Evolutionary conservation across 371 early-diverging fungal genomes (phyloP).

Genomic region (Mortierella sp.): DNA sequence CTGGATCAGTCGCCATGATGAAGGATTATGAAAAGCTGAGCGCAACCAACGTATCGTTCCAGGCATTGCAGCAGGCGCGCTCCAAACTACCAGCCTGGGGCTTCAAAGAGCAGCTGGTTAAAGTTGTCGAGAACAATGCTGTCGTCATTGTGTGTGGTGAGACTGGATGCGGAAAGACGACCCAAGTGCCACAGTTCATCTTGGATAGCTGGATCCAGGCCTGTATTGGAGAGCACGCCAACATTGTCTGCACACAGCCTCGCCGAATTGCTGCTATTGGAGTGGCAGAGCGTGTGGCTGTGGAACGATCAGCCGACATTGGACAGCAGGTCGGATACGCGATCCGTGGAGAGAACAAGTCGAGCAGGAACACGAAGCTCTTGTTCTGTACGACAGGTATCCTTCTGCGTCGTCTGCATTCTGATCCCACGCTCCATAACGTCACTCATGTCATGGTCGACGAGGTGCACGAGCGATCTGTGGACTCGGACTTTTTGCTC

Average conservation of each 20-base stretch:
- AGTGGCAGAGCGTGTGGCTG: conserved; percentile 84
- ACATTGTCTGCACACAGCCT: conserved; percentile 94
- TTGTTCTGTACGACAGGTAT: conserved; percentile 91
- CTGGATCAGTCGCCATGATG: conserved; percentile 38
- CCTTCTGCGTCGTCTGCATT: conserved; percentile 78
- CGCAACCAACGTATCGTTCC: conserved; percentile 59
- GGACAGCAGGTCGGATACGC: conserved; percentile 72
- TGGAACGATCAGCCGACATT: conserved; percentile 69
- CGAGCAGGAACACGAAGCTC: conserved; percentile 72
- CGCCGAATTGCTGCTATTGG: conserved; percentile 91
- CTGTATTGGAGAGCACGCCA: conserved; percentile 61
- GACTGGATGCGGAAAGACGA: conserved; percentile 87
- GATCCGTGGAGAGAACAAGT: conserved; percentile 71
- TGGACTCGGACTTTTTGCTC: conserved; percentile 73
- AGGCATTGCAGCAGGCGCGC: conserved; percentile 62
- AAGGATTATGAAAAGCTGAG: conserved; percentile 48
- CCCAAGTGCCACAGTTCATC: conserved; percentile 93
- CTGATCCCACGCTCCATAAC: conserved; percentile 71
- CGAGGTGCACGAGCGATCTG: conserved; percentile 85
- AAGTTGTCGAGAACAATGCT: conserved; percentile 63
- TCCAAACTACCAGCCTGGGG: conserved; percentile 74
- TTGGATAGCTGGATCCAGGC: conserved; percentile 76
- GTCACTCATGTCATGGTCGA: conserved; percentile 83
- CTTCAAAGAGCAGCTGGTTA: conserved; percentile 66
- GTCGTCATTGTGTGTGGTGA: conserved; percentile 84